Evolutionary conservation across 2,329 filamentous ascomycete species (phyloP).

Genomic region (Tolypocladium nubicola): DNA sequence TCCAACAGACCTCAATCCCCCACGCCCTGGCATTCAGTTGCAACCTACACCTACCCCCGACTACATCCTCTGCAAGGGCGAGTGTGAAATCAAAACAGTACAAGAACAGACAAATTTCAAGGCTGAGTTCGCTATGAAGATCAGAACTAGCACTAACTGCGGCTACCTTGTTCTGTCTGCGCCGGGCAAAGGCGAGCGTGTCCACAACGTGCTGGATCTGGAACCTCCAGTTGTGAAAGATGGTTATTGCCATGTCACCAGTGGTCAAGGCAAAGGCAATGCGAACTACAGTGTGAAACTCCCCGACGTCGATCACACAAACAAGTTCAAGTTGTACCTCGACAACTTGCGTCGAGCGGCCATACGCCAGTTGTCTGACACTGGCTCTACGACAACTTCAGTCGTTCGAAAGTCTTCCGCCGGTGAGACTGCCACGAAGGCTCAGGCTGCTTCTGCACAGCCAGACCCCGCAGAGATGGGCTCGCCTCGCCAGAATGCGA

Average conservation of each 20-base stretch:
- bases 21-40: background rate
- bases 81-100: conserved; percentile 7
- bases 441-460: background rate
- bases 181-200: conserved; percentile 2
- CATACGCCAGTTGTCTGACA: background rate
- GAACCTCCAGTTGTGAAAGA: conserved; percentile 8
- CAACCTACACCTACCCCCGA: background rate
- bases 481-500: background rate
- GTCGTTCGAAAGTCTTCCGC: background rate
- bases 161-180: conserved; percentile 10
- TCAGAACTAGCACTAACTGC: conserved; percentile 5
- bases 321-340: conserved; percentile 6
- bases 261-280: background rate
- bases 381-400: background rate
- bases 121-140: conserved; percentile 8
- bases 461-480: background rate
- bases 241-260: conserved; percentile 11
- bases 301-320: conserved; percentile 3
- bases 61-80: conserved; percentile 7
- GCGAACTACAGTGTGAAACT: conserved; percentile 10
- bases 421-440: too few relatives aligned
- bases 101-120: conserved; percentile 1
- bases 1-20: background rate
- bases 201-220: conserved; percentile 12
- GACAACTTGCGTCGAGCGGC: conserved; percentile 6